A percentile compares a stretch with the other conserved stretches of the same genome.
Evolutionary conservation across 1,139 yeast genomes (phyloP).

Genomic region (Suhomyces ambrosiae): DNA sequence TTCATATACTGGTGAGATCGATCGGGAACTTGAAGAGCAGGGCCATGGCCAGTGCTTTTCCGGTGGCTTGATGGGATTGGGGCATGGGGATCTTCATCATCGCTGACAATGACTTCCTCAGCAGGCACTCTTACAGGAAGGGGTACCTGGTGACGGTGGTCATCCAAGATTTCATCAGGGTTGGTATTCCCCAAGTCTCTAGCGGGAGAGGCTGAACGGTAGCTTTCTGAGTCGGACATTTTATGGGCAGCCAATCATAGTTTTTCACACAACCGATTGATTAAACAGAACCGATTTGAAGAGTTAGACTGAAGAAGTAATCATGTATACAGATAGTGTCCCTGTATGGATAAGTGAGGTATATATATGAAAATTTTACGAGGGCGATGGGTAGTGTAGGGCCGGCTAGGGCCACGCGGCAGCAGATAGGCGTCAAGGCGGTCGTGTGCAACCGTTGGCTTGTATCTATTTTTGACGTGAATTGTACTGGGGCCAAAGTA

Average conservation of each 20-base stretch:
- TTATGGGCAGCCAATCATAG: conserved; percentile 7
- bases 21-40: background rate
- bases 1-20: conserved; percentile 13
- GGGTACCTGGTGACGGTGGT: conserved; percentile 57
- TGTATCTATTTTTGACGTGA: too few relatives aligned
- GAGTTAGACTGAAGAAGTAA: background rate
- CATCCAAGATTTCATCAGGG: conserved; percentile 54
- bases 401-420: too few relatives aligned
- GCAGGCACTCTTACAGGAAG: conserved; percentile 36
- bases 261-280: background rate
- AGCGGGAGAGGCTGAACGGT: conserved; percentile 37
- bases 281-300: background rate
- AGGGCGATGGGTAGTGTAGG: conserved; percentile 5
- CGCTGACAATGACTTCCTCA: conserved; percentile 12
- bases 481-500: too few relatives aligned
- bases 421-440: too few relatives aligned
- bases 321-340: background rate
- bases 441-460: too few relatives aligned
- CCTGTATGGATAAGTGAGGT: conserved; percentile 1
- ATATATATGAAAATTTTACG: conserved; percentile 4
- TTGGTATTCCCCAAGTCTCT: conserved; percentile 28
- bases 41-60: too few relatives aligned
- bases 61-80: too few relatives aligned
- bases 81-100: conserved; percentile 23
- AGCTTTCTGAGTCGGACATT: conserved; percentile 53